Percentiles rank a stretch among this genome's conserved stretches.
Conservation (phyloP, 305 asterid species). For the Fraxinus velutina region DNA sequence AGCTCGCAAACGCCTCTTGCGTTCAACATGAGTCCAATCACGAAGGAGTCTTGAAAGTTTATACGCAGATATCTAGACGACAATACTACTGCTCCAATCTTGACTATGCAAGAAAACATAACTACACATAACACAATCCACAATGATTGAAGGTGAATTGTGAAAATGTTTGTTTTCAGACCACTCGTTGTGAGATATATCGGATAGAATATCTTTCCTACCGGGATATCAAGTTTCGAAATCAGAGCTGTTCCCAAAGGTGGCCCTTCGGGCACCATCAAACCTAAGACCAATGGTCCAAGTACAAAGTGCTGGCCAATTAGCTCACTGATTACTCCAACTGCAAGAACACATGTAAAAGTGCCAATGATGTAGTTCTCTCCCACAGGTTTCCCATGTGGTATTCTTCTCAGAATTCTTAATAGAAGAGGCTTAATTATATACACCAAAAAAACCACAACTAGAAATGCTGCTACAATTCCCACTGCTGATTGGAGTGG, state of each 20-base stretch:
- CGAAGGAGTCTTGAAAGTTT: conserved; percentile 38
- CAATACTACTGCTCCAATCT: conserved; percentile 38
- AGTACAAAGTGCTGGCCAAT: conserved; percentile 70
- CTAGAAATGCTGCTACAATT: conserved; percentile 1
- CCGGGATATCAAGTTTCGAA: conserved; percentile 47
- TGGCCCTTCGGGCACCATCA: conserved; percentile 38
- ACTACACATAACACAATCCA: conserved; percentile 36
- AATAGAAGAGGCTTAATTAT: conserved; percentile 38
- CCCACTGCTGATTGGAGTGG: background rate
- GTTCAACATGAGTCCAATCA: conserved; percentile 58
- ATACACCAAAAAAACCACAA: conserved; percentile 17
- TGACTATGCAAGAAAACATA: conserved; percentile 27
- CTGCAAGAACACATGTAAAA: conserved; percentile 27
- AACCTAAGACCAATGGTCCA: conserved; percentile 35
- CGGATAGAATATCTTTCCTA: conserved; percentile 63
- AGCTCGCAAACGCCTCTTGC: conserved; percentile 64
- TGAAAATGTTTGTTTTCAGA: conserved; percentile 55
- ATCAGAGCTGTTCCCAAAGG: conserved; percentile 47
- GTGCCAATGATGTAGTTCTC: conserved; percentile 34
- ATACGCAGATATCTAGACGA: conserved; percentile 37
- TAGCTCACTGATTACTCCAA: conserved; percentile 42
- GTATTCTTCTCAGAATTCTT: conserved; percentile 25
- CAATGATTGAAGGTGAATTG: conserved; percentile 32
- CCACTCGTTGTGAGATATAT: conserved; percentile 68
- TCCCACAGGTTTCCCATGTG: conserved; percentile 39